A percentile compares a stretch with the other conserved stretches of the same genome.
Evolutionary conservation across 768 basidiomycete genomes (phyloP).

Genomic region (Boletellus ananas): DNA sequence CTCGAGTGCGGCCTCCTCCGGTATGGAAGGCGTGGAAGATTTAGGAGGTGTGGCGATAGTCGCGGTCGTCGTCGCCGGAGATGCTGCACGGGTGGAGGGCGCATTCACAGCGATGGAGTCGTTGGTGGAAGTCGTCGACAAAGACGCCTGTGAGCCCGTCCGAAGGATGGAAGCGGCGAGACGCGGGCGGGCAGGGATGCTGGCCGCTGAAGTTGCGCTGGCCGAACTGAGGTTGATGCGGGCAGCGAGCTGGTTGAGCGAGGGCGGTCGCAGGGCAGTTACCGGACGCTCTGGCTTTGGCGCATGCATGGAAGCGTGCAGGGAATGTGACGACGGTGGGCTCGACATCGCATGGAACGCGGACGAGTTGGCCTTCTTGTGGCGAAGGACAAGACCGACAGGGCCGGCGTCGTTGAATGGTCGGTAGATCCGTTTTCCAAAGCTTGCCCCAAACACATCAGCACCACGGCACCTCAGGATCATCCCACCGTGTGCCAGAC

Average conservation of each 20-base stretch:
- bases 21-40: constrained; percentile 39
- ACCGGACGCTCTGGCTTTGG: constrained; percentile 38
- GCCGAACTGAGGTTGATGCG: constrained; percentile 53
- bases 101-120: constrained; percentile 69
- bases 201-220: constrained; percentile 19
- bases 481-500: too few relatives aligned
- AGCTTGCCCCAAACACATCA: too few relatives aligned
- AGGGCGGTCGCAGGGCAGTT: constrained; percentile 50
- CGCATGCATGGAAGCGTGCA: constrained; percentile 31
- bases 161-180: constrained; percentile 71
- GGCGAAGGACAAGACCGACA: constrained; percentile 14
- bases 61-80: constrained; percentile 52
- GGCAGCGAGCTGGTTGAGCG: constrained; percentile 78
- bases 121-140: constrained; percentile 43
- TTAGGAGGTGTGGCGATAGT: constrained; percentile 40
- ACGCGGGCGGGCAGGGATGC: constrained; percentile 52
- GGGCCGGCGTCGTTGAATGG: too few relatives aligned
- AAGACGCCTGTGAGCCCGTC: constrained; percentile 52
- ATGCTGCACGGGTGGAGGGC: constrained; percentile 63
- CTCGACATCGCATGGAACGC: constrained; percentile 27
- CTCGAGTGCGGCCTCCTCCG: constrained; percentile 33
- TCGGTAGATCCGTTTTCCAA: too few relatives aligned
- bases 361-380: constrained; percentile 10
- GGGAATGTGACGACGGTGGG: constrained; percentile 27
- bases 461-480: too few relatives aligned